A percentile compares a stretch with the other conserved stretches of the same genome.
Conservation (phyloP, 2,329 filamentous ascomycete species). For the Beauveria sp. region DNA sequence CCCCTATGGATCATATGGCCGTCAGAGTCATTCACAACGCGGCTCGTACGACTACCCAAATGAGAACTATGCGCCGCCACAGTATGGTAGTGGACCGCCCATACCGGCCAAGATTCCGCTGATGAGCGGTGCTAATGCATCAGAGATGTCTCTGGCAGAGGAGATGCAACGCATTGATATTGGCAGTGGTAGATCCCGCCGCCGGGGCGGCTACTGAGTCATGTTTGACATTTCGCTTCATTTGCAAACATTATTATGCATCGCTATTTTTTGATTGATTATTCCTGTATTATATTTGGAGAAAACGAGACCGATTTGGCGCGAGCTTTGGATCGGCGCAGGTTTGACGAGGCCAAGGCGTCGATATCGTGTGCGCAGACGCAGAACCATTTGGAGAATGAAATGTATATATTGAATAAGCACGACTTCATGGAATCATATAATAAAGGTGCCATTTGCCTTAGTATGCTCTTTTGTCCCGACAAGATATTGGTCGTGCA, state of each 20-base stretch:
- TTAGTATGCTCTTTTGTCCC: background rate
- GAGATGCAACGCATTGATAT: constrained; percentile 65
- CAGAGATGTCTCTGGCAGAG: constrained; percentile 55
- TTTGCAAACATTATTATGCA: background rate
- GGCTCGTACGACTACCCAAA: constrained; percentile 46
- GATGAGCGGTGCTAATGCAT: constrained; percentile 37
- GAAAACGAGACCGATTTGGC: constrained; percentile 2
- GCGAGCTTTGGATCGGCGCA: background rate
- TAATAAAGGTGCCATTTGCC: background rate
- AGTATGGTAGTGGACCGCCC: constrained; percentile 40
- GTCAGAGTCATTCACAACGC: constrained; percentile 30
- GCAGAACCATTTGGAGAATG: background rate
- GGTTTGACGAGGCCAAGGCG: background rate
- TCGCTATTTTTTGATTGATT: background rate
- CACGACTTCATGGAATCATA: background rate
- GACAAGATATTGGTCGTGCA: too few relatives aligned
- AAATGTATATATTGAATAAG: background rate
- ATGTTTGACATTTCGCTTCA: background rate
- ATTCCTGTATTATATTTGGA: constrained; percentile 11
- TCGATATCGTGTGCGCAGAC: background rate
- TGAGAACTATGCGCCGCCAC: constrained; percentile 42
- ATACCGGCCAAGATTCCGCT: constrained; percentile 66
- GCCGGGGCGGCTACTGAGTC: constrained; percentile 37
- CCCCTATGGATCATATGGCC: constrained; percentile 23
- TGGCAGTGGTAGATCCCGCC: constrained; percentile 50